phyloP scores from a whole-genome alignment of 179 eudicot genomes.

The Heliamphora pulchella region DNA sequence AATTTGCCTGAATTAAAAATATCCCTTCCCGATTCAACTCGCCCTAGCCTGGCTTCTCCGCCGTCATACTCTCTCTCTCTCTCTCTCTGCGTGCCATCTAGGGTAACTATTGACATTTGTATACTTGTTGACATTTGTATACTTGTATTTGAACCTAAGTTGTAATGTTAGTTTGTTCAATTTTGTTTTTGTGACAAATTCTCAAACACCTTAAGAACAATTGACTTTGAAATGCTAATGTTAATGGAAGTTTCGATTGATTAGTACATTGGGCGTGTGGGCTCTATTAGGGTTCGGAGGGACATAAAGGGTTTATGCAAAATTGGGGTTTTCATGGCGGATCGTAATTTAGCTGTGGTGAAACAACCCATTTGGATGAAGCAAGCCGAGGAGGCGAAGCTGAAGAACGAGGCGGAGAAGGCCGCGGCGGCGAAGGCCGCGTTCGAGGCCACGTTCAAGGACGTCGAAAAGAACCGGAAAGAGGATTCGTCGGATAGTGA shows the following conservation, averaged over 20 bases:
- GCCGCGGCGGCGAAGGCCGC: conserved; percentile 93
- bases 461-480: conserved; percentile 42
- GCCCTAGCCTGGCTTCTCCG: too few relatives aligned
- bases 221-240: too few relatives aligned
- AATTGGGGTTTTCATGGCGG: conserved; percentile 33
- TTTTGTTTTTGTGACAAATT: too few relatives aligned
- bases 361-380: conserved; percentile 87
- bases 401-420: conserved; percentile 92
- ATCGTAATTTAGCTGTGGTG: conserved; percentile 33
- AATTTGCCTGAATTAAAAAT: too few relatives aligned
- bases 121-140: too few relatives aligned
- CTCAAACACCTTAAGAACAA: too few relatives aligned
- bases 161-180: too few relatives aligned
- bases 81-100: too few relatives aligned
- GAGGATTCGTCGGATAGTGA: conserved; percentile 54
- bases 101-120: too few relatives aligned
- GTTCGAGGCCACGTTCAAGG: conserved; percentile 91
- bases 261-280: neutral
- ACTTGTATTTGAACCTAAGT: too few relatives aligned
- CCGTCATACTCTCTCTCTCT: too few relatives aligned
- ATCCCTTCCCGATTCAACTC: too few relatives aligned
- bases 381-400: conserved; percentile 92
- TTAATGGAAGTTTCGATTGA: neutral
- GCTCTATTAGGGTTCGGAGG: neutral
- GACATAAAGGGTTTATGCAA: neutral